phyloP scores from a whole-genome alignment of 2,329 filamentous ascomycete species.

The Xylaria sp. region DNA sequence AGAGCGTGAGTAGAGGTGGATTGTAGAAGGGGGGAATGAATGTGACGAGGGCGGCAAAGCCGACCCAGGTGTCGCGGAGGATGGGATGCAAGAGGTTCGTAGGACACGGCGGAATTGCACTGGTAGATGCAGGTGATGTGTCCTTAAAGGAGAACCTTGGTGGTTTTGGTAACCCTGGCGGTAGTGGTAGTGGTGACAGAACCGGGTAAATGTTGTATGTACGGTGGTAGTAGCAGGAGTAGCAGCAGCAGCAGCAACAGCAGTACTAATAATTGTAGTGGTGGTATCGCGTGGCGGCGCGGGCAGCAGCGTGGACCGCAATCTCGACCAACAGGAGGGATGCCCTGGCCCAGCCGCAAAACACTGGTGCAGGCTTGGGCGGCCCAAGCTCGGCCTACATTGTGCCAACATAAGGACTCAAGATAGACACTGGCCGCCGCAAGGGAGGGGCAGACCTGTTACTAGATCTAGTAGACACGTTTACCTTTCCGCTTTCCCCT shows the following conservation, averaged over 20 bases:
- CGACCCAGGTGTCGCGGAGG: constrained; percentile 1
- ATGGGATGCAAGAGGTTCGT: constrained; percentile 36
- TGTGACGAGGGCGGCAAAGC: constrained; percentile 17
- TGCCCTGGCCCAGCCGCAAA: constrained; percentile 40
- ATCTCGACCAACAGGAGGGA: constrained; percentile 34
- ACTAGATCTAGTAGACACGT: constrained; percentile 33
- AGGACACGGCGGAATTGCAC: constrained; percentile 41
- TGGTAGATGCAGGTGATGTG: constrained; percentile 40
- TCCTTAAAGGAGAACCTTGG: constrained; percentile 38
- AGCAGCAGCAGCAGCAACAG: constrained; percentile 6
- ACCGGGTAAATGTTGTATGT: background rate
- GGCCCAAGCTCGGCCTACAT: constrained; percentile 45
- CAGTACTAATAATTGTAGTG: constrained; percentile 5
- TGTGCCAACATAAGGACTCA: constrained; percentile 42
- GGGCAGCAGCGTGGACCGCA: constrained; percentile 14
- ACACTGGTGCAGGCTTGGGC: constrained; percentile 41
- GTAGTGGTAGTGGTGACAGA: constrained; percentile 10
- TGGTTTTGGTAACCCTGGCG: constrained; percentile 26
- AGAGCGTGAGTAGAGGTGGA: constrained; percentile 37
- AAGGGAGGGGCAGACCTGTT: constrained; percentile 24
- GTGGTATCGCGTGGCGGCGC: constrained; percentile 29
- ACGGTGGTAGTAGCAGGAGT: background rate
- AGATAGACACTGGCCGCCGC: constrained; percentile 19
- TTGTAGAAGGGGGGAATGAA: constrained; percentile 17
- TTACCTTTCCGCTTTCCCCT: constrained; percentile 30